phyloP scores from a whole-genome alignment of 2,329 filamentous ascomycete genomes.

The Fusarium torulosum region DNA sequence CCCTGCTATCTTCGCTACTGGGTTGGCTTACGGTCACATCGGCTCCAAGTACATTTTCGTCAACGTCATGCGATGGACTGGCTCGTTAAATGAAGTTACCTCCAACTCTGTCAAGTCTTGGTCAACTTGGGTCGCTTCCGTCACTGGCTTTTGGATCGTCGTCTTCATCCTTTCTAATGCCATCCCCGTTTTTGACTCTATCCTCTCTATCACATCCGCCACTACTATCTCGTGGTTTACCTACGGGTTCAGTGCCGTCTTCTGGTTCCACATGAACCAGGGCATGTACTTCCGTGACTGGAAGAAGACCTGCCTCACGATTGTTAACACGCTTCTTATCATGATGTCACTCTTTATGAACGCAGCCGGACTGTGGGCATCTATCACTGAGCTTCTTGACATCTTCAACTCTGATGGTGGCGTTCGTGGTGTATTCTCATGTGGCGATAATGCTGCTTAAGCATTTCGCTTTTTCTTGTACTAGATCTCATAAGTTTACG shows the following conservation, averaged over 20 bases:
- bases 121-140: constrained; percentile 44
- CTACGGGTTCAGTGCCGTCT: constrained; percentile 43
- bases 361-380: constrained; percentile 45
- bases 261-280: constrained; percentile 47
- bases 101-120: constrained; percentile 45
- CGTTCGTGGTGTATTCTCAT: constrained; percentile 42
- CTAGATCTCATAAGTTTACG: neutral
- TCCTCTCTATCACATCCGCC: constrained; percentile 46
- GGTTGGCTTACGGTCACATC: constrained; percentile 44
- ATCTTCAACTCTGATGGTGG: constrained; percentile 35
- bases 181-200: constrained; percentile 49
- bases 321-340: constrained; percentile 40
- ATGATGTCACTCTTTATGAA: constrained; percentile 45
- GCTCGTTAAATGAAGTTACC: constrained; percentile 34
- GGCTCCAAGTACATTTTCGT: constrained; percentile 48
- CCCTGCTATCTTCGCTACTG: constrained; percentile 42
- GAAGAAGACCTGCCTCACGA: constrained; percentile 42
- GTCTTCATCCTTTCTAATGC: constrained; percentile 48
- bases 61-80: constrained; percentile 35
- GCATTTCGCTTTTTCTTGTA: neutral
- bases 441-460: constrained; percentile 37
- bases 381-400: constrained; percentile 44
- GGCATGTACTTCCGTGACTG: constrained; percentile 33
- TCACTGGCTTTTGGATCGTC: constrained; percentile 45
- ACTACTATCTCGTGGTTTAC: constrained; percentile 49